Evolutionary conservation across 2,329 filamentous ascomycete genomes (phyloP).

Genomic region (Fusarium guadeloupense): DNA sequence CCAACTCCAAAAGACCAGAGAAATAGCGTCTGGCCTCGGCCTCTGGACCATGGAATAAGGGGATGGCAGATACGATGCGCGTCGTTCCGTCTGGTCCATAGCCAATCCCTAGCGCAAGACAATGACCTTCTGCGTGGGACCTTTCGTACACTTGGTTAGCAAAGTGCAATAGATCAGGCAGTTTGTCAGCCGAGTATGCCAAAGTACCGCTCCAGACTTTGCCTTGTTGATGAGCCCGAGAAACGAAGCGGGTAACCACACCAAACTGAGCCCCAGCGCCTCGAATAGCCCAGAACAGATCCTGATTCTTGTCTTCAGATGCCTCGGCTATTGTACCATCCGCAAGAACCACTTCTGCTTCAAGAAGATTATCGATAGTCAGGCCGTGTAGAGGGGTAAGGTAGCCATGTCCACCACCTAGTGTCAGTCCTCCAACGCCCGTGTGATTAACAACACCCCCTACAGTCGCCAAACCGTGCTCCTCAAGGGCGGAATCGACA

Average conservation of each 20-base stretch:
- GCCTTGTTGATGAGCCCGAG: conserved; percentile 41
- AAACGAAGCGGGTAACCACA: conserved; percentile 52
- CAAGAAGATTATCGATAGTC: conserved; percentile 54
- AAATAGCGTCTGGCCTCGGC: conserved; percentile 32
- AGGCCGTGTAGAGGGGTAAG: conserved; percentile 65
- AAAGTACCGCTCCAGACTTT: conserved; percentile 47
- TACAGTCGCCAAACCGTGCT: conserved; percentile 64
- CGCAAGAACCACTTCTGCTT: conserved; percentile 51
- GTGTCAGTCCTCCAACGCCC: conserved; percentile 65
- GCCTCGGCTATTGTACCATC: conserved; percentile 48
- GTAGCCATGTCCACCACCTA: conserved; percentile 68
- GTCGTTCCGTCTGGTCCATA: conserved; percentile 27
- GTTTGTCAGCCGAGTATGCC: conserved; percentile 37
- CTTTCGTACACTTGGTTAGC: conserved; percentile 37
- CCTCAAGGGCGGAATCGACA: conserved; percentile 60
- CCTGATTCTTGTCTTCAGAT: conserved; percentile 52
- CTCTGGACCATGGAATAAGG: conserved; percentile 34
- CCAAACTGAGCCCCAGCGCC: conserved; percentile 59
- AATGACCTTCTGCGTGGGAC: conserved; percentile 32
- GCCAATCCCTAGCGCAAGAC: conserved; percentile 38
- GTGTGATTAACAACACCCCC: conserved; percentile 71
- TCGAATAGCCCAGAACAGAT: conserved; percentile 60
- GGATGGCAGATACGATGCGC: conserved; percentile 32
- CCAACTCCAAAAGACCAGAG: conserved; percentile 27
- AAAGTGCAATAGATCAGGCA: conserved; percentile 37